Evolutionary conservation across 164 flowering plant species (phyloP).

Genomic region (Annona cherimola): DNA sequence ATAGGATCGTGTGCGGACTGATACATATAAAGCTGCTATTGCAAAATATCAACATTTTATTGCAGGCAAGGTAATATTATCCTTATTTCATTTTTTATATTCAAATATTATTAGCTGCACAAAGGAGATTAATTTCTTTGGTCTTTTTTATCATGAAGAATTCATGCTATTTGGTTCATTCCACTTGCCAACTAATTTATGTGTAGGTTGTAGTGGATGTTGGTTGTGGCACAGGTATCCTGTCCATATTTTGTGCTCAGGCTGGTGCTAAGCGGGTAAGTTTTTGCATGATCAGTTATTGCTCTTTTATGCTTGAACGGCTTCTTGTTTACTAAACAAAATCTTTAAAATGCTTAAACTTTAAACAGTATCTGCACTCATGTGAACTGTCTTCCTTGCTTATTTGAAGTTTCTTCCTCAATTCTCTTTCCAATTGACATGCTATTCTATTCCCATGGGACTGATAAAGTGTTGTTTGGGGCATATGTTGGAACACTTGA

Average conservation of each 20-base stretch:
- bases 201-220: constrained; percentile 95
- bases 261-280: constrained; percentile 95
- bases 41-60: constrained; percentile 61
- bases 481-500: no score
- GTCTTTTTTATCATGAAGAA: neutral
- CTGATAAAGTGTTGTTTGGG: no score
- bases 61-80: constrained; percentile 68
- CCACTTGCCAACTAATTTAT: neutral
- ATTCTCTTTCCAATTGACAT: no score
- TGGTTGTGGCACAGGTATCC: constrained; percentile 98
- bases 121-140: neutral
- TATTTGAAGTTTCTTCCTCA: no score
- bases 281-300: neutral
- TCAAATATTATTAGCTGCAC: constrained; percentile 1
- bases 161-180: neutral
- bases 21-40: constrained; percentile 81
- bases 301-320: neutral
- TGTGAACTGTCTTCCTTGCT: neutral
- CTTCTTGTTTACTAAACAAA: neutral
- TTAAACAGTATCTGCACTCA: neutral
- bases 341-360: neutral
- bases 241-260: constrained; percentile 95
- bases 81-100: constrained; percentile 3
- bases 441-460: no score
- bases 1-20: constrained; percentile 90